phyloP scores from a whole-genome alignment of 495 filamentous ascomycete species.

The Aspergillus diversus region DNA sequence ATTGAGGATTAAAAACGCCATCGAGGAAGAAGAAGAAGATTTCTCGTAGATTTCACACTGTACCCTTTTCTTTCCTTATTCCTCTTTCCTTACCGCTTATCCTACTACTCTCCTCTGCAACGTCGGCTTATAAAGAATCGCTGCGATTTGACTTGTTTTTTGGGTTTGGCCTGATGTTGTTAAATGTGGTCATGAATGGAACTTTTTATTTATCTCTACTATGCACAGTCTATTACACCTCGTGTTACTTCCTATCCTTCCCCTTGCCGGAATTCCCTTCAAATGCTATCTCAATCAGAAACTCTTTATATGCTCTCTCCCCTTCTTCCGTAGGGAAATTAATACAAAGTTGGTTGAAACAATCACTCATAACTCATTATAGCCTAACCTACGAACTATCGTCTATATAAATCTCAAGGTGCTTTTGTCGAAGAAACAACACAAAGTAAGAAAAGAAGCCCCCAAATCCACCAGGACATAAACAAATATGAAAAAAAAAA shows the following conservation, averaged over 20 bases:
- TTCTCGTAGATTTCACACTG: conserved; percentile 57
- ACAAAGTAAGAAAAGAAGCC: background rate
- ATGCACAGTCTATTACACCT: background rate
- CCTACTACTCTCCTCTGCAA: conserved; percentile 2
- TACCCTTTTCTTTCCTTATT: conserved; percentile 24
- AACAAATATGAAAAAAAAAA: background rate
- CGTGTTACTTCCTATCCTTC: too few species aligned
- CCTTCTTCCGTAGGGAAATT: too few species aligned
- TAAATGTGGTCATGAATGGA: background rate
- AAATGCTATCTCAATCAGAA: too few species aligned
- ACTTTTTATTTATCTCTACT: background rate
- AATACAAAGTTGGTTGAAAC: background rate
- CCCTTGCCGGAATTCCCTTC: too few species aligned
- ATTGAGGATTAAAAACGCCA: conserved; percentile 77
- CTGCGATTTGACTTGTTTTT: background rate
- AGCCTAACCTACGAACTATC: background rate
- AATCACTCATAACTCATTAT: conserved; percentile 16
- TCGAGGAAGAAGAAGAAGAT: conserved; percentile 76
- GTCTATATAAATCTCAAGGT: conserved; percentile 11
- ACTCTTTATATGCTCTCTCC: too few species aligned
- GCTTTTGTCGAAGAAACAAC: conserved; percentile 7
- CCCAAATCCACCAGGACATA: background rate
- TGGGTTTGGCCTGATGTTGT: background rate
- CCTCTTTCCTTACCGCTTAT: conserved; percentile 3
- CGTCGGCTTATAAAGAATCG: conserved; percentile 2